Evolutionary conservation across 768 basidiomycete genomes (phyloP), one percentile per base, ranked within the genome.

Genomic region (Amanita inopinata): DNA sequence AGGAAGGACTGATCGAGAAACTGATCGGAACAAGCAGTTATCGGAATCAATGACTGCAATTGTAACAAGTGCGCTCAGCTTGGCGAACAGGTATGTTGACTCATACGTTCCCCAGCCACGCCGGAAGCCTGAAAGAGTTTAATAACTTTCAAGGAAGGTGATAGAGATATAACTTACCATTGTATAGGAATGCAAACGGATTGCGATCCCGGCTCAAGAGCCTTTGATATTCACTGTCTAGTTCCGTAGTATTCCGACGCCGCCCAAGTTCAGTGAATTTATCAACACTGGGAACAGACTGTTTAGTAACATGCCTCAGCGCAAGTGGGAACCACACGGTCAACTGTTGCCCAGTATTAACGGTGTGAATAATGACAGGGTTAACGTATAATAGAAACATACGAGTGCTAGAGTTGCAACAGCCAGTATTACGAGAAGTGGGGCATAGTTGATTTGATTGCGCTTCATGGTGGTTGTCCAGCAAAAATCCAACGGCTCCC

Each of bases 391-490:
- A 19, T 18, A 20, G 43, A 25, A 18, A 59, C 79, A 55, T 47
- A 84, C 80, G 46, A 67, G 56, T 9, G 58, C 44, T 27, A 85
- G 61, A 2, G 73, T 71, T 8, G 78, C 33, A 0, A 66, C 50
- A 0, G 83, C 72, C 18, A 82, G 52, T n/a, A 77, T 67, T 3
- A 88, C 59, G 14, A 84, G 56, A 3, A 74, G 51, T 18, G 78
- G 79, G 0, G 83, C 83, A 49, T 69, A 80, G 54, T 87, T 88
- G 46, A 84, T 61, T 54, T 79, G 67, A 46, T 81, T 76, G 28
- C 68, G 65, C 42, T 71, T 69, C 80, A 86, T 82, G 0, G 83
- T 86, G 0, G 85, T 87, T 3, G 80, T 84, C 64, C 74, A 88
- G 57, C 83, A 87, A 49, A 84, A 84, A 56, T 85, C 80, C 38